These are phyloP conservation scores for Verticillium isaacii DNA, from an alignment of 2,329 filamentous ascomycete species.

Conservation along the genomic window DNA sequence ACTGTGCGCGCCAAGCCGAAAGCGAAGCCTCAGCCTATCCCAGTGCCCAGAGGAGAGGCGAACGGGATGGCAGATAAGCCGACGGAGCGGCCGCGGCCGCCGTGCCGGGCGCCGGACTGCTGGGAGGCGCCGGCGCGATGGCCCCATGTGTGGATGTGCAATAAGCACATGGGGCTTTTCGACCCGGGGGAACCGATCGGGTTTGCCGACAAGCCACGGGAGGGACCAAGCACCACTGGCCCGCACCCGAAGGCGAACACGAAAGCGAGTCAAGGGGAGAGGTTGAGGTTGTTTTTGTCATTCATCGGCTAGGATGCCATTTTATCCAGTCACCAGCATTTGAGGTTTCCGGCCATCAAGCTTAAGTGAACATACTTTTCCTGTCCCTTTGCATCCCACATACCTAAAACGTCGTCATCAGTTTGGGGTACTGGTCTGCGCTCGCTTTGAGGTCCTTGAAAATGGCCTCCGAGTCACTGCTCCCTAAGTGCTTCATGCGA, in stretches of 20 bases:
- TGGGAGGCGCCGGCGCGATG: not conserved
- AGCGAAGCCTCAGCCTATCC: not conserved
- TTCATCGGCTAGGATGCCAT: not conserved
- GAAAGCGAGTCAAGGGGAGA: not conserved
- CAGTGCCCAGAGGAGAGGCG: not conserved
- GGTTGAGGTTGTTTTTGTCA: not conserved
- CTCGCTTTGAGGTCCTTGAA: conserved; percentile 41
- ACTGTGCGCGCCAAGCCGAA: not conserved
- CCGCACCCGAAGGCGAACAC: not conserved
- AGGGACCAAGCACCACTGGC: not conserved
- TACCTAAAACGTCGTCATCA: conserved; percentile 51
- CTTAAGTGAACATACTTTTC: not conserved
- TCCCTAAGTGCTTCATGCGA: conserved; percentile 50
- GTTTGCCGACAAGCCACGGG: not conserved
- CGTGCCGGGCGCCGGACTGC: not conserved
- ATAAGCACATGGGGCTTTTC: not conserved
- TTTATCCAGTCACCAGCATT: too few species aligned
- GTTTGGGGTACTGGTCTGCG: conserved; percentile 58
- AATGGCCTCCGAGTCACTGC: conserved; percentile 39
- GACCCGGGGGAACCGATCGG: not conserved
- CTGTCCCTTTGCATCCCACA: not conserved
- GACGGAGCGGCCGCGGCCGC: not conserved
- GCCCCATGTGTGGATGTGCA: not conserved
- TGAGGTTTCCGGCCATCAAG: too few species aligned
- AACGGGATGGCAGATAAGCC: not conserved